Base-by-base conservation (phyloP, 495 filamentous ascomycete genomes). In the Penicillium cinerascens region DNA sequence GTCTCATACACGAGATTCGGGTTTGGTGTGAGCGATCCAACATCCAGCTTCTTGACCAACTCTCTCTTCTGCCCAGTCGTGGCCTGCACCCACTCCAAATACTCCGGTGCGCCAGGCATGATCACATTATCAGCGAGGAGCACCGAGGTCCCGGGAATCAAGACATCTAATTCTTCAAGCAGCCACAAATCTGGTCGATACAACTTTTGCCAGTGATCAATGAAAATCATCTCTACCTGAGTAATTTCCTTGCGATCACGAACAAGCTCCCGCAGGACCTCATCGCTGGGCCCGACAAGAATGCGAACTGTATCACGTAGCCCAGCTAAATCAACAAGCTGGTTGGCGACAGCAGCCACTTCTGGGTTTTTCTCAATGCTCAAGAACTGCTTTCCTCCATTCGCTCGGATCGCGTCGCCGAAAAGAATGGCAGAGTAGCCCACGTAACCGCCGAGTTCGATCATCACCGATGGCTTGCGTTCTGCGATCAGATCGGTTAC, bases 391-490 rank as follows among this genome's bases (percentile, higher is more conserved):
- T 71, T 70, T 4, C 83, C 82, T 37, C 80, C 79, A 13, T 71
- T 68, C n/a, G 70, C 56, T 20, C 71, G 66, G 1, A 87, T 47
- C 7, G 82, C 78, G 13, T 75, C 67, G 23, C 75, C 83, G 50
- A 88, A 88, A 6, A 86, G 72, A 47, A 89, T 77, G 29, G 81
- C 79, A 0, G 84, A 87, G 70, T 89, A 91, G 26, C 88, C 88
- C 23, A 89, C 69, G 63, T 91, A 91, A 8, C 84, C 85, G 36
- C 88, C 88, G 5, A 91, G 75, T 64, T 92, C 88, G 29, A 91
- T 75, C 71, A 89, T 84, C 1, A 71, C 68, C 9, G 73, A 49
- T 0, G 87, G 88, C 57, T 82, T 83, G 33, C 74, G 62, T 41
- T 83, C 67, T 4, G 63, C 63, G 49, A 92, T 87, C 2, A 87